Conservation (phyloP, 2,329 filamentous ascomycete genomes). For the Ophioceras dolichostomum region DNA sequence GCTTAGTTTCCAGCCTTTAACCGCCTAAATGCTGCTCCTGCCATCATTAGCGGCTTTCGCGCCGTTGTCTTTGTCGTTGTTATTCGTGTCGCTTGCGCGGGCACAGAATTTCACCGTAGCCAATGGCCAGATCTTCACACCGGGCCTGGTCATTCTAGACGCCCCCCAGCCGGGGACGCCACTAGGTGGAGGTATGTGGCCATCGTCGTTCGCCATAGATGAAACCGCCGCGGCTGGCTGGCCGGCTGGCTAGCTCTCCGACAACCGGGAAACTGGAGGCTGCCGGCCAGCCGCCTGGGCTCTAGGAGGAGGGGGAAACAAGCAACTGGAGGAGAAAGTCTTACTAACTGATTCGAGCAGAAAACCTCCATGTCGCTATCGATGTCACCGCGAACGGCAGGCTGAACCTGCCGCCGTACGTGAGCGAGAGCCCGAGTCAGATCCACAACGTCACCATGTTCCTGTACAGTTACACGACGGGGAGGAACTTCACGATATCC, state of each 20-base stretch:
- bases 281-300: no score
- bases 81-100: slow-evolving; percentile 2
- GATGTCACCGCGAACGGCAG: slow-evolving; percentile 55
- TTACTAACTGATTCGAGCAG: slow-evolving; percentile 13
- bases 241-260: no score
- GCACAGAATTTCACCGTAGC: slow-evolving; percentile 41
- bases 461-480: slow-evolving; percentile 49
- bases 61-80: neutral
- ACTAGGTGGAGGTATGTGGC: slow-evolving; percentile 43
- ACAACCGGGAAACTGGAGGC: neutral
- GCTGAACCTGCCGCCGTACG: slow-evolving; percentile 43
- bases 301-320: no score
- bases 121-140: slow-evolving; percentile 57
- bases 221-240: no score
- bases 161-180: slow-evolving; percentile 54
- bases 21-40: slow-evolving; percentile 1
- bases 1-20: no score
- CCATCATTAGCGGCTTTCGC: no score
- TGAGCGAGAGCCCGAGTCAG: slow-evolving; percentile 36
- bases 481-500: slow-evolving; percentile 55
- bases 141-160: slow-evolving; percentile 54
- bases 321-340: neutral
- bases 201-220: neutral
- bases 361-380: slow-evolving; percentile 49
- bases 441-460: slow-evolving; percentile 57